Base-by-base conservation (phyloP, 148 eudicot genomes). In the Chenopodium suecicum region DNA sequence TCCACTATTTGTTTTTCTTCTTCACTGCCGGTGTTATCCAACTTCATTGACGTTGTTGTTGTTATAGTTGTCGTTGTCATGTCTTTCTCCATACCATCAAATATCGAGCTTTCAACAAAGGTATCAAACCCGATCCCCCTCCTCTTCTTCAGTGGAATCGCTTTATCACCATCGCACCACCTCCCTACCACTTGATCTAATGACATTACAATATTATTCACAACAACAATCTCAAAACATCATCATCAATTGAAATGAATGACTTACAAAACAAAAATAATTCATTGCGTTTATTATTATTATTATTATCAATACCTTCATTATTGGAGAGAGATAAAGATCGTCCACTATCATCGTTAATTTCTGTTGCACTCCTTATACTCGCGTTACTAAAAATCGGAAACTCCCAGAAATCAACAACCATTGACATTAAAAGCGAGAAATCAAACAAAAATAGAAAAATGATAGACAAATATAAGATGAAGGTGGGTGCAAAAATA, bases 101-200 rank as follows among this genome's bases (percentile, higher is more conserved):
- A 0, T 14, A 56, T 17, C 1, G 44, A 41, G 44, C 1, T 41
- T 41, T 41, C 44, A 41, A 41, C 44, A 56, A 56, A 56, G 27
- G 9, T 76, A 23, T 70, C 77, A 32, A 71, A 60, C 8, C 63
- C 79, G 81, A 85, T 88, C 41, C 87, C 83, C 74, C 79, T 90
- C 74, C 90, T 87, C 88, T 93, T 93, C 87, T 91, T 93, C 74
- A 85, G 70, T n/a, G 97, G 97, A 46, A 90, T 65, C 23, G 75
- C 74, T 83, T 78, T 79, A 46, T 87, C 91, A 50, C 73, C 91
- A 47, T 81, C 81, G 44, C 75, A 37, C 88, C 89, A 85, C 68
- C 84, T 70, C 69, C 78, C 84, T n/a, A 4, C 2, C 19, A 4
- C 4, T 23, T 16, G 17, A 31, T 14, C 31, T 11, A 68, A 27